phyloP scores from a whole-genome alignment of 2,329 filamentous ascomycete species.

The Aspergillus niger region DNA sequence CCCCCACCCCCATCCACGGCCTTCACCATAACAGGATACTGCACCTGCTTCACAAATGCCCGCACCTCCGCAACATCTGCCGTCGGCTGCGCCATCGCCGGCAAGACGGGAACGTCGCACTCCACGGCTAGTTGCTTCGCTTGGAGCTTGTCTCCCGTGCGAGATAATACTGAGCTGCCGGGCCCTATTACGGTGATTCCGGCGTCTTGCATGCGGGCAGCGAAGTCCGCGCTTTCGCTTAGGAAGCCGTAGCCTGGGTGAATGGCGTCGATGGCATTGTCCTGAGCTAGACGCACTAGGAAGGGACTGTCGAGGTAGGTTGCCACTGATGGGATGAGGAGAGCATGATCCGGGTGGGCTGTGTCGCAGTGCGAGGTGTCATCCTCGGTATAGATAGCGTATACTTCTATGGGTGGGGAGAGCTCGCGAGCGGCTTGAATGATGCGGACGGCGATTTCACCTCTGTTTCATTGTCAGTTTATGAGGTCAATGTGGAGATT shows the following conservation, averaged over 20 bases:
- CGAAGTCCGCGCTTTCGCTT: conserved; percentile 57
- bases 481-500: not conserved
- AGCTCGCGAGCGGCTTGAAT: conserved; percentile 62
- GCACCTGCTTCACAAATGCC: conserved; percentile 60
- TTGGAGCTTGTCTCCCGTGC: conserved; percentile 60
- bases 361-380: conserved; percentile 58
- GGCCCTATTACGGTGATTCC: conserved; percentile 56
- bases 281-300: conserved; percentile 51
- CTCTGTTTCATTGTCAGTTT: conserved; percentile 43
- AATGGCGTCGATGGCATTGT: conserved; percentile 57
- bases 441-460: conserved; percentile 66
- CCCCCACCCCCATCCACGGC: conserved; percentile 67
- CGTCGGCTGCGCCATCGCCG: conserved; percentile 51
- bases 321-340: conserved; percentile 54
- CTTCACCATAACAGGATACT: conserved; percentile 63
- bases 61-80: conserved; percentile 45
- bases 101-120: conserved; percentile 56
- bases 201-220: conserved; percentile 50
- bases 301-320: conserved; percentile 57
- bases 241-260: conserved; percentile 67
- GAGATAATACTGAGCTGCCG: conserved; percentile 57
- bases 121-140: conserved; percentile 55
- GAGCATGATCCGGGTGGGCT: conserved; percentile 50
- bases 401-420: conserved; percentile 52
- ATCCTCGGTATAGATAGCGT: conserved; percentile 56